Conservation (phyloP, 441 rosid species). For the Omphalea diandra region DNA sequence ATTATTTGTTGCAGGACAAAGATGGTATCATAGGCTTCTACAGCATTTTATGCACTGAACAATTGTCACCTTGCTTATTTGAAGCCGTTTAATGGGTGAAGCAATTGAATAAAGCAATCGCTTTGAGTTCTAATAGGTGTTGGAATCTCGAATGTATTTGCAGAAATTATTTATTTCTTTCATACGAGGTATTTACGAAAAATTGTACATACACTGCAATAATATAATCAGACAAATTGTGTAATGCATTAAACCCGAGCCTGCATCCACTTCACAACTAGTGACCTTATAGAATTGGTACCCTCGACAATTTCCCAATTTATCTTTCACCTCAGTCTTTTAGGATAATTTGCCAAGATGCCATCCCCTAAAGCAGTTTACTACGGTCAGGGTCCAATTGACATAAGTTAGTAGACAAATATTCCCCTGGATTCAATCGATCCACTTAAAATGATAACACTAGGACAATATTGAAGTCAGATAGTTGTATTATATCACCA, state of each 20-base stretch:
- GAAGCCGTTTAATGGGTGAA: not conserved
- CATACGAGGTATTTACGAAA: not conserved
- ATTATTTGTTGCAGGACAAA: not conserved
- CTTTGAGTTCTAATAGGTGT: too few relatives aligned
- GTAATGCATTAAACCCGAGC: too few relatives aligned
- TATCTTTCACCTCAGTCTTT: not conserved
- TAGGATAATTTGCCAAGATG: too few relatives aligned
- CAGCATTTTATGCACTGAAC: not conserved
- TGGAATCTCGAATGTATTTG: not conserved
- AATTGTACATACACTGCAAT: not conserved
- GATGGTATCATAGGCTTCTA: not conserved
- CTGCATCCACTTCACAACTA: not conserved
- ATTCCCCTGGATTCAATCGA: not conserved
- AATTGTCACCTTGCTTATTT: not conserved
- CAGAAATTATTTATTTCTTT: not conserved
- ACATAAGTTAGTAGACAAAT: not conserved
- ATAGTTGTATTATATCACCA: not conserved
- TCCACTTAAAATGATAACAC: not conserved
- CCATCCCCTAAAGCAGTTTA: too few relatives aligned
- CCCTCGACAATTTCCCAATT: too few relatives aligned
- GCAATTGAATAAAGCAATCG: not conserved
- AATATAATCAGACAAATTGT: constrained; percentile 21
- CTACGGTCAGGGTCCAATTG: not conserved
- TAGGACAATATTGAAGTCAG: not conserved
- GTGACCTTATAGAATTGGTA: too few relatives aligned